Conservation (phyloP, 129 eudicot genomes). For the Arctium minus region DNA sequence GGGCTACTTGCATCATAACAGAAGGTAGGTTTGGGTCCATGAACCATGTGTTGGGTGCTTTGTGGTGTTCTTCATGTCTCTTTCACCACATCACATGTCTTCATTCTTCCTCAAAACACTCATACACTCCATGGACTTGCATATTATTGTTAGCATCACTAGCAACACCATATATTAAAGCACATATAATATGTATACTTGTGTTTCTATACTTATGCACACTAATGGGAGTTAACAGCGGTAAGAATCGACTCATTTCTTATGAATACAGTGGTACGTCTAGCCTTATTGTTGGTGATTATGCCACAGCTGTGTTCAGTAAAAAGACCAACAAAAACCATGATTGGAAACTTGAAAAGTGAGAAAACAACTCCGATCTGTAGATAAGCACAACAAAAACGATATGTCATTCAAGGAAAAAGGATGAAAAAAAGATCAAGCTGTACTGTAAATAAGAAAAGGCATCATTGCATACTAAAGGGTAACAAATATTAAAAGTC, state of each 20-base stretch:
- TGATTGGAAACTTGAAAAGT: neutral
- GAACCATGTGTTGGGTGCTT: neutral
- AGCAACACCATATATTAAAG: too few relatives aligned
- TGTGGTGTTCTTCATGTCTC: neutral
- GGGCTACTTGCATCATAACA: neutral
- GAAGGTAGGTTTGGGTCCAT: neutral
- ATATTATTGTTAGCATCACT: too few relatives aligned
- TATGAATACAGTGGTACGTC: too few relatives aligned
- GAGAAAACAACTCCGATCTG: neutral
- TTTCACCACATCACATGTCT: neutral
- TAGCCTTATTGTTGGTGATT: neutral
- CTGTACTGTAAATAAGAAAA: slow-evolving; percentile 1
- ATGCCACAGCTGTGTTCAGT: neutral
- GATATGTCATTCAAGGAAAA: neutral
- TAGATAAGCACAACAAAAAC: neutral
- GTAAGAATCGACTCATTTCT: too few relatives aligned
- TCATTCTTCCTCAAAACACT: neutral
- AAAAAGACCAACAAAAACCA: neutral
- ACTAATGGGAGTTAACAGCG: neutral
- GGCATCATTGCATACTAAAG: neutral
- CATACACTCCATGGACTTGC: neutral
- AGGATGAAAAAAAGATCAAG: neutral
- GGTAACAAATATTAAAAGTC: slow-evolving; percentile 7
- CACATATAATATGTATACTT: neutral
- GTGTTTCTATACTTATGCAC: neutral